A percentile compares a stretch with the other conserved stretches of the same genome.
These are phyloP conservation scores for Alternaria sp. DNA, from an alignment of 2,329 filamentous ascomycete species.

Conservation along the genomic window DNA sequence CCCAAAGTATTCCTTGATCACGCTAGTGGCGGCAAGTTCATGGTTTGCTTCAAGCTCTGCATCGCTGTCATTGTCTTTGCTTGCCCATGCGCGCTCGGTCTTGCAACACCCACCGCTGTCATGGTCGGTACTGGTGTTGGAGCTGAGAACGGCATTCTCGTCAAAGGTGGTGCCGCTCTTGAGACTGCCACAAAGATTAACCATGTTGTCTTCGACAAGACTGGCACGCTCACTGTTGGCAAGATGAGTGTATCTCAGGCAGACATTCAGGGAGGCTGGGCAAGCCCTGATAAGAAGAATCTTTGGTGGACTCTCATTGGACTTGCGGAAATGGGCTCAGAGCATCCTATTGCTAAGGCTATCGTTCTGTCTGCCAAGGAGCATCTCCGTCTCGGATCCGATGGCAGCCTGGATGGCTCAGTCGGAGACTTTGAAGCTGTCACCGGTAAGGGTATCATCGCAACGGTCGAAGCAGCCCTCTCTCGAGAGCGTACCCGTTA, in stretches of 20 bases:
- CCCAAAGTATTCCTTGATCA: slow-evolving; percentile 84
- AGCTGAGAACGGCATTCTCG: slow-evolving; percentile 94
- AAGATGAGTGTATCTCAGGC: slow-evolving; percentile 89
- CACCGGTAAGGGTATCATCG: slow-evolving; percentile 85
- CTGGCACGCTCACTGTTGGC: slow-evolving; percentile 89
- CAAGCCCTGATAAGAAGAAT: slow-evolving; percentile 69
- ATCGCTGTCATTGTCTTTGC: slow-evolving; percentile 99
- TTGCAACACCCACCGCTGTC: slow-evolving; percentile 94
- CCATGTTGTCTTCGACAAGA: slow-evolving; percentile 93
- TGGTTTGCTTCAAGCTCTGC: slow-evolving; percentile 96
- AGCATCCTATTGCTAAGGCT: slow-evolving; percentile 94
- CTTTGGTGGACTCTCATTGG: slow-evolving; percentile 97
- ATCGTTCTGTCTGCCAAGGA: slow-evolving; percentile 77
- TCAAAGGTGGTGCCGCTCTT: slow-evolving; percentile 92
- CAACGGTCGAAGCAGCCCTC: slow-evolving; percentile 77
- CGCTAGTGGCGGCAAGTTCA: slow-evolving; percentile 85
- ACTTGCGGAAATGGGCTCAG: slow-evolving; percentile 92
- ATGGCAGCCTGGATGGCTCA: slow-evolving; percentile 79
- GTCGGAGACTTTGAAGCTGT: slow-evolving; percentile 83
- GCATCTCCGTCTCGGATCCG: slow-evolving; percentile 73
- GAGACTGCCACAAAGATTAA: slow-evolving; percentile 90
- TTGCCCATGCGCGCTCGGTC: slow-evolving; percentile 93
- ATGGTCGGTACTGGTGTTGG: slow-evolving; percentile 99
- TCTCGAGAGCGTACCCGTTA: slow-evolving; percentile 74
- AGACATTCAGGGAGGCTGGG: slow-evolving; percentile 73